A percentile compares a stretch with the other conserved stretches of the same genome.
Conservation (phyloP, 2,329 filamentous ascomycete genomes). For the Diaporthe vexans region DNA sequence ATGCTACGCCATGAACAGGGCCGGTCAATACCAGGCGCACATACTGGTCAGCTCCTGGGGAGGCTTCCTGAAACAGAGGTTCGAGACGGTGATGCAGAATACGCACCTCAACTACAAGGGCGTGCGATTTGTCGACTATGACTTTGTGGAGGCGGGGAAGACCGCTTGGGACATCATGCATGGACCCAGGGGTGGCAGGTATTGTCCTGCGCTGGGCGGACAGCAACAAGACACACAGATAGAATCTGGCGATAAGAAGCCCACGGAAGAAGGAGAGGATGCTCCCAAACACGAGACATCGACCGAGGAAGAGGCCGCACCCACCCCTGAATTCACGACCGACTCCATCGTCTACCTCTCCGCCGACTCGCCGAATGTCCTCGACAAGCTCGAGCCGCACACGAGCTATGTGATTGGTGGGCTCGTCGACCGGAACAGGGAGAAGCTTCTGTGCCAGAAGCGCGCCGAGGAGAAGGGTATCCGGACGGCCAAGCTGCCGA, state of each 20-base stretch:
- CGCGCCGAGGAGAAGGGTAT: constrained; percentile 81
- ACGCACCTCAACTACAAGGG: constrained; percentile 86
- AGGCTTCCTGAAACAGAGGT: constrained; percentile 81
- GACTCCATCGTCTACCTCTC: constrained; percentile 84
- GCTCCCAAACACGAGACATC: not conserved
- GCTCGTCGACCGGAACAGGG: constrained; percentile 94
- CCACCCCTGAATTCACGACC: constrained; percentile 52
- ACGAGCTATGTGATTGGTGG: constrained; percentile 95
- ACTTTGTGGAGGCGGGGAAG: constrained; percentile 79
- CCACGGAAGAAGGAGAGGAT: constrained; percentile 45
- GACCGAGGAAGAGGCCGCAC: constrained; percentile 47
- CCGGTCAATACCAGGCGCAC: constrained; percentile 76
- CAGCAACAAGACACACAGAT: constrained; percentile 56
- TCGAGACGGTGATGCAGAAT: constrained; percentile 79
- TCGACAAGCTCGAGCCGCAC: constrained; percentile 87
- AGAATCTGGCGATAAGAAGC: constrained; percentile 45
- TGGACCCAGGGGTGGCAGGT: constrained; percentile 62
- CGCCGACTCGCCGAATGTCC: constrained; percentile 88
- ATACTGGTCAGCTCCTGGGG: constrained; percentile 84
- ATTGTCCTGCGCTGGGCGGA: constrained; percentile 64
- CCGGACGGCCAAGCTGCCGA: constrained; percentile 90
- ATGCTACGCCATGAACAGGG: constrained; percentile 89
- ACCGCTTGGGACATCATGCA: constrained; percentile 78
- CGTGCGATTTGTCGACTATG: constrained; percentile 78
- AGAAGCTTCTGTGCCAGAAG: constrained; percentile 94